Percentiles rank a stretch among this genome's conserved stretches.
phyloP scores from a whole-genome alignment of 345 rosid genomes.

The Firmiana major region DNA sequence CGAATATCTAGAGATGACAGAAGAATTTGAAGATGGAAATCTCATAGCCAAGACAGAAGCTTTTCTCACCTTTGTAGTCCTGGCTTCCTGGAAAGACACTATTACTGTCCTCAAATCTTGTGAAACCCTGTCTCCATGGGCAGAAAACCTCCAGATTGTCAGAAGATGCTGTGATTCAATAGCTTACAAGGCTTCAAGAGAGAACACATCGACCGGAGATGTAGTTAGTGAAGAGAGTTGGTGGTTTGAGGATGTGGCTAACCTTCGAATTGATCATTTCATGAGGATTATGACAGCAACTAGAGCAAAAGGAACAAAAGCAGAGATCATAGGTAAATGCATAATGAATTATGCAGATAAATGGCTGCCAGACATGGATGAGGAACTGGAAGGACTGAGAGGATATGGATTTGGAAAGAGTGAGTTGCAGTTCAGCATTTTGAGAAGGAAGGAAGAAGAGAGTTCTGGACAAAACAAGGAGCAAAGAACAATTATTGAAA shows the following conservation, averaged over 20 bases:
- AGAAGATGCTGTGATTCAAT: conserved; percentile 83
- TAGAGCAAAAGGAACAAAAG: conserved; percentile 50
- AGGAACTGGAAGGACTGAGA: conserved; percentile 52
- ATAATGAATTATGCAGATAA: conserved; percentile 61
- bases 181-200: conserved; percentile 67
- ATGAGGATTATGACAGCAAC: conserved; percentile 60
- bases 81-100: conserved; percentile 81
- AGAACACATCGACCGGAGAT: conserved; percentile 29
- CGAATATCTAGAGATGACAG: conserved; percentile 79
- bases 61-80: conserved; percentile 74
- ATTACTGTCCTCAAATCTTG: conserved; percentile 69
- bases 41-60: conserved; percentile 74
- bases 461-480: conserved; percentile 40
- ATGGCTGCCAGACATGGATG: conserved; percentile 50
- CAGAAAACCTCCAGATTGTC: conserved; percentile 78
- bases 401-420: conserved; percentile 56
- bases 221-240: conserved; percentile 34
- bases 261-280: conserved; percentile 62
- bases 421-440: conserved; percentile 56
- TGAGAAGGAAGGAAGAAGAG: conserved; percentile 34
- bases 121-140: conserved; percentile 73
- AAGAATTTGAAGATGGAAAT: conserved; percentile 78
- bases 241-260: conserved; percentile 53
- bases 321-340: conserved; percentile 52
- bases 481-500: conserved; percentile 57